A percentile compares a stretch with the other conserved stretches of the same genome.
Conservation (phyloP, 768 basidiomycete species). For the Pulveroboletus sp. region DNA sequence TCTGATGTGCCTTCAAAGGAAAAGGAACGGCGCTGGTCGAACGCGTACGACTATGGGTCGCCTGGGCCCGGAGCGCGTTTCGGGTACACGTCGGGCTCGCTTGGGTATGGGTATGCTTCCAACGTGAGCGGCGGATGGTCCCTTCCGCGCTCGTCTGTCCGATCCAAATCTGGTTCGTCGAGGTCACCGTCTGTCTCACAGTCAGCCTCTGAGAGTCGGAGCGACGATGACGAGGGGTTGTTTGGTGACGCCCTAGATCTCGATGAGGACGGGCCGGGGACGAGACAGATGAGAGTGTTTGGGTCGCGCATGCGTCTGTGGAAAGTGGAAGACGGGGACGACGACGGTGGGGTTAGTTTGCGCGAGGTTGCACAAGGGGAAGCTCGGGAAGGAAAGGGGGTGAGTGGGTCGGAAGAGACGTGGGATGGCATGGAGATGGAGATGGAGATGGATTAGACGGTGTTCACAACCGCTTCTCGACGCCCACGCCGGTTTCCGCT, state of each 20-base stretch:
- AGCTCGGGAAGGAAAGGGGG: neutral
- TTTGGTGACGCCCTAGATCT: neutral
- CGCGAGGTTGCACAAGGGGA: conserved; percentile 6
- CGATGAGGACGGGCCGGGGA: neutral
- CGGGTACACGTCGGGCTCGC: neutral
- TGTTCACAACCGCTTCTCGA: neutral
- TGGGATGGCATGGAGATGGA: conserved; percentile 57
- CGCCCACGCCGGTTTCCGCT: neutral
- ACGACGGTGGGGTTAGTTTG: neutral
- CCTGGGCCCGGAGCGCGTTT: neutral
- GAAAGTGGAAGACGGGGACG: conserved; percentile 4
- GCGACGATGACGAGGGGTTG: conserved; percentile 31
- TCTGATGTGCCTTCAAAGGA: neutral
- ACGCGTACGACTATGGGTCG: conserved; percentile 13
- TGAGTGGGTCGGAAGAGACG: conserved; percentile 16
- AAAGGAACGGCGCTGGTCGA: conserved; percentile 11
- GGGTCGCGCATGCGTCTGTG: neutral
- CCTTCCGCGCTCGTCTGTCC: conserved; percentile 50
- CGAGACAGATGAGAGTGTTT: neutral
- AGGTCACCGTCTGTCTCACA: conserved; percentile 31
- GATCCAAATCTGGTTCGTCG: conserved; percentile 38
- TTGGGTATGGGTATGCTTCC: conserved; percentile 5
- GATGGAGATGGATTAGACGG: conserved; percentile 28
- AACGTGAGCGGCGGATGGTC: conserved; percentile 46
- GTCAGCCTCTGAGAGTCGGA: conserved; percentile 34